Evolutionary conservation across 2,329 filamentous ascomycete species (phyloP), one percentile per base, ranked within the genome.

Genomic region (Arthrobotrys megalospora): DNA sequence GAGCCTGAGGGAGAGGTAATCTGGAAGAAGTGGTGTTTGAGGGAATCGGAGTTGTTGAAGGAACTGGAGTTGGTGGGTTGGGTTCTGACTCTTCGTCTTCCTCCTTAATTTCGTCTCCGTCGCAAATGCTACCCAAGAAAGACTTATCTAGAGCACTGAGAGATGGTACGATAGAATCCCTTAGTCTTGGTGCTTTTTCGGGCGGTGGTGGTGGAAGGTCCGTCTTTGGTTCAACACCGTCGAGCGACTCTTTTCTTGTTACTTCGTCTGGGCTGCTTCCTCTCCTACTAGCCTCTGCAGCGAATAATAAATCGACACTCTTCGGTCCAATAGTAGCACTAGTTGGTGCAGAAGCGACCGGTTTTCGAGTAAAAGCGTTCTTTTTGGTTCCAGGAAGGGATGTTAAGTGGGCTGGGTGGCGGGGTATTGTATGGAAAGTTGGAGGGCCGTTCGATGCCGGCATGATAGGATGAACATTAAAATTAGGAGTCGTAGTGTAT

Each of bases 401-500:
- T 36, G 24, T 28, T 21, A 72, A 34, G 34, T 72, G 60, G 14
- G 63, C 53, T 36, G 60, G 67, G 21, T 78, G 68, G 48, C 75
- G 67, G 60, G 75, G 75, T 47, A 78, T 36, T 8, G 75, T 50
- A 63, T 78, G 75, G 21, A 78, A 78, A 10, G 67, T 62, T n/a
- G 75, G 75, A 38, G 75, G 75, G 28, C 52, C 36, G 55, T 78
- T 78, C 11, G 52, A 53, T 14, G 75, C 67, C 7, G 75, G 75
- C 41, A 47, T 43, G 43, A 78, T 78, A n/a, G 75, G 75, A 47
- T 60, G 43, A 36, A 45, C 62, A 69, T 78, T 78, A 58, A 78
- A 78, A 45, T 78, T 78, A n/a, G 76, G 76, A 38, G 76, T 79
- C 6, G 76, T 79, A 6, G 76, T 69, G 34, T 75, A 79, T 70